phyloP scores from a whole-genome alignment of 2,329 filamentous ascomycete species.

The Davidsoniella australis region DNA sequence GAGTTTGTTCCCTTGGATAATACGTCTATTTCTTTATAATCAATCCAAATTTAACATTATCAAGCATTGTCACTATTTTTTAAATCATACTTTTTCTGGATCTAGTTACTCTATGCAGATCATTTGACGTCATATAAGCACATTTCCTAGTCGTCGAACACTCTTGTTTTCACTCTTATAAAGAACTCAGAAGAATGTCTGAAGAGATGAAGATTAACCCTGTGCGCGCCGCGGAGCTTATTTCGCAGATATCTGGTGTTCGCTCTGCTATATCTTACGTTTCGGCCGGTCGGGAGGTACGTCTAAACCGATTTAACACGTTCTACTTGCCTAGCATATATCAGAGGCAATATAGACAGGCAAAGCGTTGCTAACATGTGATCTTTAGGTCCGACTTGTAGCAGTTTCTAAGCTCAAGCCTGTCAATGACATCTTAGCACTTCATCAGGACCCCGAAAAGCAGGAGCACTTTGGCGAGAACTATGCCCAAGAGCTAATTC shows the following conservation, averaged over 20 bases:
- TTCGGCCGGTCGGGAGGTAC: conserved; percentile 36
- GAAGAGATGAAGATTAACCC: conserved; percentile 44
- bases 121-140: no score
- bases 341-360: no score
- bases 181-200: background rate
- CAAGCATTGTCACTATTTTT: no score
- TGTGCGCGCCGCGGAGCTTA: conserved; percentile 42
- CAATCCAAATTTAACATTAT: no score
- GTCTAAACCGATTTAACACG: conserved; percentile 15
- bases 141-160: no score
- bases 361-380: background rate
- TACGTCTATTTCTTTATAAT: no score
- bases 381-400: conserved; percentile 57
- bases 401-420: conserved; percentile 96
- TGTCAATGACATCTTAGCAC: conserved; percentile 70
- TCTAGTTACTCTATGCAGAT: no score
- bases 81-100: no score
- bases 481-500: conserved; percentile 75
- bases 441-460: conserved; percentile 42
- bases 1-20: no score
- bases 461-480: conserved; percentile 90
- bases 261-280: conserved; percentile 38
- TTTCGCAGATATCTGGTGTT: conserved; percentile 44
- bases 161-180: background rate
- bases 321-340: no score